phyloP scores from a whole-genome alignment of 2,329 filamentous ascomycete genomes.

The Colletotrichum zoysiae region DNA sequence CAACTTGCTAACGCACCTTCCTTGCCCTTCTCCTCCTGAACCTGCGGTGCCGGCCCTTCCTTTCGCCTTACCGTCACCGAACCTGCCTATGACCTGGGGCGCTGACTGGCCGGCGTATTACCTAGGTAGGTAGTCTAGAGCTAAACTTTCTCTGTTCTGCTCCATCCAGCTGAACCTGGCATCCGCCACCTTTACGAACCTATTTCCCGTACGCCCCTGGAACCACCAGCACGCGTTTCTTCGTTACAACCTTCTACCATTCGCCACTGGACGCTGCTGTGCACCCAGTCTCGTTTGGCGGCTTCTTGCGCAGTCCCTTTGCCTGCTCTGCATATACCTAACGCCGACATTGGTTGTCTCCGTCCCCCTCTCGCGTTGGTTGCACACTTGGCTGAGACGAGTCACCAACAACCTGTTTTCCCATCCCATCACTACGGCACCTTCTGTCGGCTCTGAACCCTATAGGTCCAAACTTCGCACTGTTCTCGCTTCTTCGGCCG shows the following conservation, averaged over 20 bases:
- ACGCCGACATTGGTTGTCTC: conserved; percentile 23
- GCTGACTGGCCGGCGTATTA: conserved; percentile 28
- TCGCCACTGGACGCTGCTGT: conserved; percentile 35
- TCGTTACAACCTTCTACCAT: conserved; percentile 9
- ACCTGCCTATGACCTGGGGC: conserved; percentile 7
- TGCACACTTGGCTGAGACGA: conserved; percentile 26
- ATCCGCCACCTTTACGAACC: conserved; percentile 3
- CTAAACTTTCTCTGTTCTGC: conserved; percentile 31
- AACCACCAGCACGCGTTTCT: conserved; percentile 27
- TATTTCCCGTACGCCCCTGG: conserved; percentile 23
- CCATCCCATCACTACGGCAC: conserved; percentile 6
- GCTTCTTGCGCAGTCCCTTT: neutral
- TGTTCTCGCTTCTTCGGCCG: conserved; percentile 1
- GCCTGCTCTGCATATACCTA: conserved; percentile 8
- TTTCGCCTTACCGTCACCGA: conserved; percentile 32
- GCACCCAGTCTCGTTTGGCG: conserved; percentile 25
- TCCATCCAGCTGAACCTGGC: conserved; percentile 23
- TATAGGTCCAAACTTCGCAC: neutral
- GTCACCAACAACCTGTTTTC: conserved; percentile 19
- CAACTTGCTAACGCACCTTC: neutral
- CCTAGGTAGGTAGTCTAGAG: conserved; percentile 16
- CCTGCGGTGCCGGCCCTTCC: conserved; percentile 20
- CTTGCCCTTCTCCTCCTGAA: conserved; percentile 15
- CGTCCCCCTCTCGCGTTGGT: conserved; percentile 8
- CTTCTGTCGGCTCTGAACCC: neutral